Percentiles rank a stretch among this genome's conserved stretches.
phyloP scores from a whole-genome alignment of 163 green algal species.

The Scenedesmus sp. region DNA sequence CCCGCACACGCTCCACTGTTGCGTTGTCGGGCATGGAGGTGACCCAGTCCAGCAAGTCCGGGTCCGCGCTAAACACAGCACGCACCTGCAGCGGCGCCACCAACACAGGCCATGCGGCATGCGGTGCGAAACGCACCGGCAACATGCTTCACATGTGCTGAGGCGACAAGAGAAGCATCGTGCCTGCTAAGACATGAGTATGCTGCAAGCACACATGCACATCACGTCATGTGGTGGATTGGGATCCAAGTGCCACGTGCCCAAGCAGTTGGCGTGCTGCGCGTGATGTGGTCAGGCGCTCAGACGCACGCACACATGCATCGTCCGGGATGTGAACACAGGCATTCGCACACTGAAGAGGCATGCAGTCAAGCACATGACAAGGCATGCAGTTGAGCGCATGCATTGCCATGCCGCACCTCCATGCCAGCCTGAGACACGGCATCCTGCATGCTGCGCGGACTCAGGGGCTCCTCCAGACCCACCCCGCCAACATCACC shows the following conservation, averaged over 20 bases:
- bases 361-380: too few relatives aligned
- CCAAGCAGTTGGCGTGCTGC: too few relatives aligned
- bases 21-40: conserved; percentile 25
- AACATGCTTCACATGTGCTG: not conserved
- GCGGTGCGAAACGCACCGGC: too few relatives aligned
- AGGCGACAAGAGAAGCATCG: too few relatives aligned
- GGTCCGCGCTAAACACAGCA: conserved; percentile 23
- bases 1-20: not conserved
- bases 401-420: not conserved
- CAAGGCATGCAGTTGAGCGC: not conserved
- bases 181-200: not conserved
- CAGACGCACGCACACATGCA: too few relatives aligned
- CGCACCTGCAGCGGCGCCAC: not conserved
- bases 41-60: conserved; percentile 49
- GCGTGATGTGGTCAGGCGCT: too few relatives aligned
- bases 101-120: not conserved
- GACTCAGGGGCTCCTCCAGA: conserved; percentile 7
- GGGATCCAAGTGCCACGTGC: too few relatives aligned
- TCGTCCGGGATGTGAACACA: too few relatives aligned
- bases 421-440: conserved; percentile 28
- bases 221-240: too few relatives aligned
- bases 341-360: too few relatives aligned
- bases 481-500: not conserved
- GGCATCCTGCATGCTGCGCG: conserved; percentile 35
- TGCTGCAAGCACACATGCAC: not conserved